Base-by-base conservation (phyloP, 2,329 filamentous ascomycete species). In the Clarireedia sp. region DNA sequence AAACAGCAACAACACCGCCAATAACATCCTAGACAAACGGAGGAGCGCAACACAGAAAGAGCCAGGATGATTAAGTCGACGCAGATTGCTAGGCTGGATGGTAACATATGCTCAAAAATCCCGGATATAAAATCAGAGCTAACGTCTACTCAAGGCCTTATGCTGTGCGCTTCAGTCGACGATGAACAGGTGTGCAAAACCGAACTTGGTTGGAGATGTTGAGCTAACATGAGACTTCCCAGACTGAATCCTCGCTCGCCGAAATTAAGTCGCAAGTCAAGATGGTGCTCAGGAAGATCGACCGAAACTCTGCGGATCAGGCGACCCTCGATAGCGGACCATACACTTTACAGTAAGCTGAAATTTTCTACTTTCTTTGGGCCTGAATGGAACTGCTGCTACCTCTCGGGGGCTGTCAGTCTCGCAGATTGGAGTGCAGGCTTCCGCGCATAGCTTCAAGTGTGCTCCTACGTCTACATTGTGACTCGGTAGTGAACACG, bases 101-200 rank as follows among this genome's bases (percentile, higher is more conserved):
- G 90, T 94, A 69, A 57, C 65, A 5, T n/a, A 26, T 10, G 29
- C 47, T 9, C 7, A 47, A 23, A 17, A 29, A 21, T 2, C 37
- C 33, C 0, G 0, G 4, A 14, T 33, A 33, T 33, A 4, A 7
- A 38, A 38, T 21, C 9, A 21, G 17, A 16, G 21, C 54, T 57
- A 55, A 48, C 58, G 55, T 49, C 53, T 6, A 54, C 26, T 52
- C 59, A 57, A 96, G 91, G 92, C 79, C 82, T 97, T 63, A 91
- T 95, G 79, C 82, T 99, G 64, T 92, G 90, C 69, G 92, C 92
- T 58, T 96, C 91, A 2, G 89, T 96, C 66, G 94, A 97, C 72
- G 90, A 96, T 70, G 87, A 90, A 68, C 83, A 88, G 75, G 84
- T 86, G 68, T 58, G 72, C 64, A 48, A 51, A 38, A 29, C 21